Conservation (phyloP, 2,329 filamentous ascomycete species). For the Pseudodiploospora longispora region DNA sequence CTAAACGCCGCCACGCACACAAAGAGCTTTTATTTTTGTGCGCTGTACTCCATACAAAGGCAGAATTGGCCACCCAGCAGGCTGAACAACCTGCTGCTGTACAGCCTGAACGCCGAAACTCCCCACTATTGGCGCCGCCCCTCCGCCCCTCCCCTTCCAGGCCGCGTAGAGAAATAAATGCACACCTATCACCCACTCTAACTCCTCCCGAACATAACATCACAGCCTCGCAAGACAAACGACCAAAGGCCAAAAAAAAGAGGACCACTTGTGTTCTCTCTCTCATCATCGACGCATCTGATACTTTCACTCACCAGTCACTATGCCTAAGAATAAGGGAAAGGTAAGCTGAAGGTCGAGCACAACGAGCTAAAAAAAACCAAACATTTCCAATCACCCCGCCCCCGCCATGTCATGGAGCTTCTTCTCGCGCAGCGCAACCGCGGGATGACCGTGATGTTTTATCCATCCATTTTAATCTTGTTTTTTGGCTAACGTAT, state of each 20-base stretch:
- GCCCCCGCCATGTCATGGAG: constrained; percentile 6
- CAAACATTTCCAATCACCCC: neutral
- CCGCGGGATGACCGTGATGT: too few species aligned
- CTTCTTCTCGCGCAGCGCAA: neutral
- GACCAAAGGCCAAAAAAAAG: neutral
- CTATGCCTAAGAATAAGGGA: constrained; percentile 99
- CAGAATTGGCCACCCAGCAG: too few species aligned
- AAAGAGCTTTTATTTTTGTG: too few species aligned
- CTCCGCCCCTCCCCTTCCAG: too few species aligned
- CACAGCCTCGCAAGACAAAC: too few species aligned
- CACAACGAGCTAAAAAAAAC: neutral
- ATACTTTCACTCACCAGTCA: constrained; percentile 21
- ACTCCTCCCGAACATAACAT: neutral
- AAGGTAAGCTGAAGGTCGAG: constrained; percentile 54
- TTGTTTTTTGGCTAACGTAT: neutral
- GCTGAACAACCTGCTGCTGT: too few species aligned
- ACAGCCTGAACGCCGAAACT: too few species aligned
- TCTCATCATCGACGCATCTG: neutral
- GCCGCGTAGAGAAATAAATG: too few species aligned
- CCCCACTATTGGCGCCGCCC: too few species aligned
- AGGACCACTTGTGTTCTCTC: neutral
- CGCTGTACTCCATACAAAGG: too few species aligned
- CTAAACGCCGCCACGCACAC: too few species aligned
- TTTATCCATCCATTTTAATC: neutral
- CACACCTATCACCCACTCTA: neutral